Percentiles rank a stretch among this genome's conserved stretches.
Conservation (phyloP, 176 grass and related monocot genomes). For the Carex littledalei region DNA sequence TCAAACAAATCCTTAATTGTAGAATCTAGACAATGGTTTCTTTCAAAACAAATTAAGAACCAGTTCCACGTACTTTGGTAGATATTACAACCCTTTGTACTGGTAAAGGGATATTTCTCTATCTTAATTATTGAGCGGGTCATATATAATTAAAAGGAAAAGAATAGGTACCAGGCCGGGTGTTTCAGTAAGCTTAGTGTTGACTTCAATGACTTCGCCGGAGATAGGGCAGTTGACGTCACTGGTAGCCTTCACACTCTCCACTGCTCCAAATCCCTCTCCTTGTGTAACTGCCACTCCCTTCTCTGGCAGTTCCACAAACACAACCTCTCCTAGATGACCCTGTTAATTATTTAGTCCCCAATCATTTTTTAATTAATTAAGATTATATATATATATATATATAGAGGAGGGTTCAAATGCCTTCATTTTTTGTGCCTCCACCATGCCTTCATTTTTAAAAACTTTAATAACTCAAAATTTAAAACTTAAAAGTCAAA, state of each 20-base stretch:
- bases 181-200: constrained; percentile 53
- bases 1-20: background rate
- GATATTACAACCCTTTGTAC: background rate
- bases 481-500: too few species aligned
- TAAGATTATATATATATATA: background rate
- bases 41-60: background rate
- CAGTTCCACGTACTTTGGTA: background rate
- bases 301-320: constrained; percentile 74
- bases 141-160: background rate
- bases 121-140: background rate
- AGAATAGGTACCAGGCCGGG: constrained; percentile 58
- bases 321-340: constrained; percentile 86
- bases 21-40: background rate
- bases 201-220: constrained; percentile 87
- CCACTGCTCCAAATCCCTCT: constrained; percentile 68
- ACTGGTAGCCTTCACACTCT: constrained; percentile 98
- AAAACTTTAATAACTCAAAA: too few species aligned
- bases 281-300: constrained; percentile 44
- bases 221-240: constrained; percentile 85
- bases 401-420: too few species aligned
- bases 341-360: constrained; percentile 23
- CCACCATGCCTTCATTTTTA: too few species aligned
- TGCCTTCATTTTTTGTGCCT: too few species aligned
- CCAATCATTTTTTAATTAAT: background rate
- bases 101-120: background rate